Base-by-base conservation (phyloP, 495 filamentous ascomycete genomes). In the Lineolata rhizophorae region DNA sequence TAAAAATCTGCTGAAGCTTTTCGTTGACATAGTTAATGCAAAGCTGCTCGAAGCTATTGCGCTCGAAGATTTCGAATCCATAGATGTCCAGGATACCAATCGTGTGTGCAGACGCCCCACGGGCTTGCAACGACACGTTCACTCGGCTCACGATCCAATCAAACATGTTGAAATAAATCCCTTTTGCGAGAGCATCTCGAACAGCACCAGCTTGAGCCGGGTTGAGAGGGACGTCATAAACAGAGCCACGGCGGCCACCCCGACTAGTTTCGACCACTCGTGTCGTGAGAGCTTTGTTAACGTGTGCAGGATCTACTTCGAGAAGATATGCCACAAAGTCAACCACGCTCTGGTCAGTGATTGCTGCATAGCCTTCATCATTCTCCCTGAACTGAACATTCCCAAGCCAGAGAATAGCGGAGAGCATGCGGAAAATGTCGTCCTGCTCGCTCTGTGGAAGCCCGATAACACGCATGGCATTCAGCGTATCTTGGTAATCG, bases 21-120 rank as follows among this genome's bases (percentile, higher is more conserved):
- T 99, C 90, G 55, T 99, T 99, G 48, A 99, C 90, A 48, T 99
- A 99, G 61, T 99, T 99, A 55, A 99, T 99, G 53, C 90, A 99
- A 11, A 99, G 72, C 58, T 99, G 90, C 53, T 99, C 90, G 44
- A 99, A 99, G 37, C 82, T 93, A 56, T 99, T 99, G 54, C 76
- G 81, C 51, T 99, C 87, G 41, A 99, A 99, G 41, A 99, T 99
- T 52, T 99, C 90, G 44, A 99, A 99, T 11, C 90, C 90, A 53
- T 99, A 99, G 38, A 99, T 99, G 64, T 99, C 90, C 30, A 99
- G 66, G 52, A 99, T 95, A 51, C 87, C 87, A 44, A 99, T 87
- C 2, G 79, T 77, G 49, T 93, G 82, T 9, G 71, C 56, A 5
- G 79, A 55, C 0, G 71, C 52, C 8, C 75, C 73, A 18, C 78